phyloP scores from a whole-genome alignment of 2,329 filamentous ascomycete genomes.

The Verticillium isaacii region DNA sequence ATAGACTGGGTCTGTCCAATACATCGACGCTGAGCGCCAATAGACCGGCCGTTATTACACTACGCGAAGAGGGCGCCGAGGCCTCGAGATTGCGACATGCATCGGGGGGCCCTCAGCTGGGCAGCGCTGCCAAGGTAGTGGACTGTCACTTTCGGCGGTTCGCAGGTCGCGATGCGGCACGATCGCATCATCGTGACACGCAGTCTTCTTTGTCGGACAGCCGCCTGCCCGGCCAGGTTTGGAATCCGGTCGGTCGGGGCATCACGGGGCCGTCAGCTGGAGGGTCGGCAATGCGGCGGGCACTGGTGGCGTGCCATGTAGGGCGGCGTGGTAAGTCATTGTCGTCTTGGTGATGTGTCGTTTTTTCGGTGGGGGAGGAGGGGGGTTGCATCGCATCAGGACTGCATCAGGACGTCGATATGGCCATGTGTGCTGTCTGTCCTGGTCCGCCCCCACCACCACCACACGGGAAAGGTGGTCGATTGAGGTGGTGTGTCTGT shows the following conservation, averaged over 20 bases:
- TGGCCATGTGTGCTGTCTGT: not conserved
- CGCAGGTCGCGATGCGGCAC: not conserved
- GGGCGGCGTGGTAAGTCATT: not conserved
- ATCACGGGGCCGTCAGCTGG: not conserved
- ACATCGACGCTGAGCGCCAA: not conserved
- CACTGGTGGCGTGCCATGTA: not conserved
- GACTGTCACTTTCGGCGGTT: not conserved
- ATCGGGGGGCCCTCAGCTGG: not conserved
- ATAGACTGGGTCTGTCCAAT: not conserved
- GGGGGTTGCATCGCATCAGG: not conserved
- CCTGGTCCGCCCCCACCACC: not conserved
- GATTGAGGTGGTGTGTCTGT: not conserved
- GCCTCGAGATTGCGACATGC: not conserved
- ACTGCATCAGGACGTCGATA: not conserved
- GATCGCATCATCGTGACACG: not conserved
- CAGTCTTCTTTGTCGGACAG: not conserved
- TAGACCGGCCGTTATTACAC: not conserved
- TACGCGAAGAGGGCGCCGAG: not conserved
- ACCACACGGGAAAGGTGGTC: not conserved
- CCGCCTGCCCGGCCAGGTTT: not conserved
- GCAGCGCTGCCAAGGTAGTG: not conserved
- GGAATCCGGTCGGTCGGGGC: not conserved
- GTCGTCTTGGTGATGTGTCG: not conserved
- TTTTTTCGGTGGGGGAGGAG: not conserved
- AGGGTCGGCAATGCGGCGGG: not conserved